phyloP scores from a whole-genome alignment of 306 rosid genomes.

The Ormosia semicastrata region DNA sequence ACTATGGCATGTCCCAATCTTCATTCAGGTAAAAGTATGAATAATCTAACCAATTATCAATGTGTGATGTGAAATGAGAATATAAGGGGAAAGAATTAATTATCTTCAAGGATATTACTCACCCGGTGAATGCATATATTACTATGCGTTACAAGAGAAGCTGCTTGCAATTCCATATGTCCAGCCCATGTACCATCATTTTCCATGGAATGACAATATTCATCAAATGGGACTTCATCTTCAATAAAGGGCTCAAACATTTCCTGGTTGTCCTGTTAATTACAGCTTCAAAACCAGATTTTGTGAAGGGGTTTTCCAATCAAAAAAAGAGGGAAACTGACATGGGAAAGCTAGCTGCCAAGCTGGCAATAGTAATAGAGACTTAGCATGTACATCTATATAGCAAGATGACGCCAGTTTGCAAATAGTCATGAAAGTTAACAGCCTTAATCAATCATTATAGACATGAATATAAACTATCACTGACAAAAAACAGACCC shows the following conservation, averaged over 20 bases:
- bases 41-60: conserved; percentile 17
- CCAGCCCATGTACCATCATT: conserved; percentile 93
- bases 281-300: conserved; percentile 31
- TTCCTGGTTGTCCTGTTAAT: conserved; percentile 67
- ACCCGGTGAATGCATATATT: conserved; percentile 85
- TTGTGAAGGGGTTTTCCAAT: conserved; percentile 30
- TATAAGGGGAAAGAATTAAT: neutral
- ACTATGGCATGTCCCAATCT: neutral
- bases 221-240: conserved; percentile 80
- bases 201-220: conserved; percentile 77
- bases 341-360: conserved; percentile 4
- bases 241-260: conserved; percentile 86
- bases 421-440: neutral
- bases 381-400: neutral
- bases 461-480: neutral
- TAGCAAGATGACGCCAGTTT: neutral
- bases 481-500: neutral
- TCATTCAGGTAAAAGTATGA: conserved; percentile 1
- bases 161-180: conserved; percentile 88
- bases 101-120: conserved; percentile 20
- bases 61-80: neutral
- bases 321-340: neutral
- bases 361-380: neutral
- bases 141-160: conserved; percentile 74
- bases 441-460: neutral